A percentile compares a stretch with the other conserved stretches of the same genome.
Conservation (phyloP, 2,329 filamentous ascomycete species). For the Pestalotiopsis sp. region DNA sequence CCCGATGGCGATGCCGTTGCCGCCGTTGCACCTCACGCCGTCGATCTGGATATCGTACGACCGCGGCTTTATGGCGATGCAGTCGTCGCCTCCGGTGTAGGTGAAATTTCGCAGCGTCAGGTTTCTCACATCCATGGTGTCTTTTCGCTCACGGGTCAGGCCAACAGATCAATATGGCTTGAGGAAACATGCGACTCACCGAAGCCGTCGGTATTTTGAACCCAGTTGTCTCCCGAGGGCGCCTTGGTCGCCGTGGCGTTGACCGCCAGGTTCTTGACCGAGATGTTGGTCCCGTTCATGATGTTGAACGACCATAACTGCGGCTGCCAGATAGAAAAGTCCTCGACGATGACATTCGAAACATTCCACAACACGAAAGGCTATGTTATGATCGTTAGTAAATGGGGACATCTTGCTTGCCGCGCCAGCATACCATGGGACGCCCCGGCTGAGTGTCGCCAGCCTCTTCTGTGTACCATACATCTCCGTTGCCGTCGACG, state of each 20-base stretch:
- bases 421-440: conserved; percentile 41
- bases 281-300: conserved; percentile 58
- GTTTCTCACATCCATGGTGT: conserved; percentile 58
- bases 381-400: background rate
- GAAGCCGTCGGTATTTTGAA: conserved; percentile 61
- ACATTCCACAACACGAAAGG: conserved; percentile 62
- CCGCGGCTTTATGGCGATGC: conserved; percentile 59
- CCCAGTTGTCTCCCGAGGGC: conserved; percentile 55
- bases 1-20: conserved; percentile 60
- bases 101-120: conserved; percentile 51
- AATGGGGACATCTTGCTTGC: background rate
- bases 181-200: conserved; percentile 17
- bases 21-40: conserved; percentile 49
- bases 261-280: conserved; percentile 50
- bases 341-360: conserved; percentile 53
- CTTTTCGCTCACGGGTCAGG: background rate
- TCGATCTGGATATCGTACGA: conserved; percentile 51
- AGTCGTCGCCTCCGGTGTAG: conserved; percentile 61
- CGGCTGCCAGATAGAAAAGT: conserved; percentile 54
- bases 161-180: background rate
- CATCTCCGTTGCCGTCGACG: conserved; percentile 56
- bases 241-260: conserved; percentile 54
- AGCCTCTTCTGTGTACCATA: conserved; percentile 54
- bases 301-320: conserved; percentile 58
- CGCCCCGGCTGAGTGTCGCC: conserved; percentile 49